Base-by-base conservation (phyloP, 345 rosid genomes). In the Arabis hirsuta region DNA sequence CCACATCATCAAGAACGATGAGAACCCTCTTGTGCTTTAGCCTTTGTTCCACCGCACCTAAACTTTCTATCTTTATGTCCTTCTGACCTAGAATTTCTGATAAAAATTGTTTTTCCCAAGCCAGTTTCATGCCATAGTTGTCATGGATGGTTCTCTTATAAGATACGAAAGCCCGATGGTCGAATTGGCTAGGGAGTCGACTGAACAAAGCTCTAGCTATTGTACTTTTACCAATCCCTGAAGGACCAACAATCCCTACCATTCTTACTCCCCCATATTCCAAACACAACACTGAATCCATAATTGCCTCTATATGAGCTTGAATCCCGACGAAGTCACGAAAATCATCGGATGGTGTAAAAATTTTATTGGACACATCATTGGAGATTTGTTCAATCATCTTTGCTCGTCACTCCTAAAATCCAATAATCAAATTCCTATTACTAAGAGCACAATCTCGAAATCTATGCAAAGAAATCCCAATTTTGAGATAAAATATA, bases 151-250 rank as follows among this genome's bases (percentile, higher is more conserved):
- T 16, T 16, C 46, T 65, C 9, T 12, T 38, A 22, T n/a, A 51
- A 38, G 47, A 0, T 36, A 4, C 39, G 9, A 50, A 65, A 50
- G 22, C 9, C 2, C 3, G 46, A 38, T 4, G 9, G n/a, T 1
- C 4, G 32, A 65, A 65, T 20, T 50, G 13, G 36, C 9, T 34
- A 8, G 5, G 78, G 34, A 29, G 69, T 76, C 11, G 13, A 20
- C 4, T 19, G 62, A 3, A 57, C 0, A 82, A 22, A 12, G 71
- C 81, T 46, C 61, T 59, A 34, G 85, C 82, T 19, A 80, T 45
- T 7, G 84, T 75, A 5, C 81, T 84, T 59, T 84, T 84, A 1
- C 88, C 88, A 1, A 69, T 71, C 0, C 84, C 84, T 6, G 79
- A 72, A 70, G 75, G 65, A 2, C 84, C 86, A 54, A 58, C 48